Percentiles rank a stretch among this genome's conserved stretches.
phyloP scores from a whole-genome alignment of 225 moss, liverwort and hornwort species.

The Bryum argenteum region DNA sequence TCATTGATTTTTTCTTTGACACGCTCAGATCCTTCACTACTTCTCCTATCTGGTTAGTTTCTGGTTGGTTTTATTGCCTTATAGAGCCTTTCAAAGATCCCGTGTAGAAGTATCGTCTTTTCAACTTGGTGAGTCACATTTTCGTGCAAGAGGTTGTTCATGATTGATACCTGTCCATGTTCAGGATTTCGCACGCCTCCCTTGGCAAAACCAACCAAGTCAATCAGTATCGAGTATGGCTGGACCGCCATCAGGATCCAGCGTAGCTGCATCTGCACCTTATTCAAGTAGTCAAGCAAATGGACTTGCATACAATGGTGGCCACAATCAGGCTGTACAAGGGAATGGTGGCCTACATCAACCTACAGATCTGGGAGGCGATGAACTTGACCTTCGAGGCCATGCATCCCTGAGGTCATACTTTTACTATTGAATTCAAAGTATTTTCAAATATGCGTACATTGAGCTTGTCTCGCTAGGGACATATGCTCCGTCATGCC shows the following conservation, averaged over 20 bases:
- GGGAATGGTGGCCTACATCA: slow-evolving; percentile 48
- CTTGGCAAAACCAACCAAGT: slow-evolving; percentile 95
- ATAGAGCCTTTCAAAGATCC: background rate
- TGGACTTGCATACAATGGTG: slow-evolving; percentile 44
- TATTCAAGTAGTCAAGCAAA: slow-evolving; percentile 51
- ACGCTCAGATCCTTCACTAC: slow-evolving; percentile 4
- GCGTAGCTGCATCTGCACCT: slow-evolving; percentile 41
- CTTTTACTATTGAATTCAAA: background rate
- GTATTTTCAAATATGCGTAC: slow-evolving; percentile 14
- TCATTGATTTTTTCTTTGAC: slow-evolving; percentile 4
- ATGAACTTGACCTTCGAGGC: slow-evolving; percentile 57
- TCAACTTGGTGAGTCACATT: slow-evolving; percentile 11
- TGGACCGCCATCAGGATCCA: slow-evolving; percentile 62
- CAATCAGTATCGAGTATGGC: slow-evolving; percentile 62
- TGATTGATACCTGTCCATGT: slow-evolving; percentile 19
- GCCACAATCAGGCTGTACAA: slow-evolving; percentile 43
- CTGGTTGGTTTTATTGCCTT: background rate
- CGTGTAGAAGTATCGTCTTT: slow-evolving; percentile 1
- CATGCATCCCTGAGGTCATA: slow-evolving; percentile 52
- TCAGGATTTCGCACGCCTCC: slow-evolving; percentile 95
- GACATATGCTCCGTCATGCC: no score
- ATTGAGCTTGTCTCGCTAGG: background rate
- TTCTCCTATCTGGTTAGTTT: background rate
- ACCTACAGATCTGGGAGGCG: slow-evolving; percentile 56
- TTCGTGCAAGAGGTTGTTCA: slow-evolving; percentile 23